A percentile compares a stretch with the other conserved stretches of the same genome.
These are phyloP conservation scores for Lunularia cruciata DNA, from an alignment of 225 moss, liverwort and hornwort genomes.

Conservation along the genomic window DNA sequence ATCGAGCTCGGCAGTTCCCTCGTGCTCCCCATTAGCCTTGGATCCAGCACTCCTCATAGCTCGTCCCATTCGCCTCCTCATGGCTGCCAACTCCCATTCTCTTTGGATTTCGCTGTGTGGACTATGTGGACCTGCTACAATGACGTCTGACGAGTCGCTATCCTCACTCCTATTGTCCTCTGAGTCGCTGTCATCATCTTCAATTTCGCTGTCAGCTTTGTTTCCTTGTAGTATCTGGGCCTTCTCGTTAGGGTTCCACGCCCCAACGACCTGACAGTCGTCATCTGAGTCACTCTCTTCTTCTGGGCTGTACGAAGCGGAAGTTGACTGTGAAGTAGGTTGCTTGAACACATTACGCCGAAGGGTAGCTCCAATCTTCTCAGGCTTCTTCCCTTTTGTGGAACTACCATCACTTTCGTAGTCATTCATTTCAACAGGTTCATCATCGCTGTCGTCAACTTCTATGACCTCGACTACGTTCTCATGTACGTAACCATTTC, in stretches of 20 bases:
- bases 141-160: conserved; percentile 48
- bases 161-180: conserved; percentile 27
- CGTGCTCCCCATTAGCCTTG: conserved; percentile 49
- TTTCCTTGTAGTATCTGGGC: neutral
- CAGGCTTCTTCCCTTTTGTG: conserved; percentile 28
- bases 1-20: conserved; percentile 31
- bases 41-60: conserved; percentile 88
- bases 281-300: conserved; percentile 38
- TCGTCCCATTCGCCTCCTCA: conserved; percentile 71
- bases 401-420: conserved; percentile 39
- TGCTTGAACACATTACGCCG: conserved; percentile 9
- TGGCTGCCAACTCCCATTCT: conserved; percentile 81
- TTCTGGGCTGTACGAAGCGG: conserved; percentile 28
- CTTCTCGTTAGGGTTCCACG: neutral
- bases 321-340: conserved; percentile 24
- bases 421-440: conserved; percentile 1
- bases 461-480: conserved; percentile 25
- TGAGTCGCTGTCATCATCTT: conserved; percentile 27
- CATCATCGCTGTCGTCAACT: conserved; percentile 41
- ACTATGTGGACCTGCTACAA: conserved; percentile 52
- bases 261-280: conserved; percentile 33
- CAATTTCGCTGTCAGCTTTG: conserved; percentile 7
- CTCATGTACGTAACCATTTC: neutral
- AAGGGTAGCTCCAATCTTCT: neutral
- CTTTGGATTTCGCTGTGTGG: conserved; percentile 63